Conservation (phyloP, 345 rosid species). For the Citrus cavaleriei region DNA sequence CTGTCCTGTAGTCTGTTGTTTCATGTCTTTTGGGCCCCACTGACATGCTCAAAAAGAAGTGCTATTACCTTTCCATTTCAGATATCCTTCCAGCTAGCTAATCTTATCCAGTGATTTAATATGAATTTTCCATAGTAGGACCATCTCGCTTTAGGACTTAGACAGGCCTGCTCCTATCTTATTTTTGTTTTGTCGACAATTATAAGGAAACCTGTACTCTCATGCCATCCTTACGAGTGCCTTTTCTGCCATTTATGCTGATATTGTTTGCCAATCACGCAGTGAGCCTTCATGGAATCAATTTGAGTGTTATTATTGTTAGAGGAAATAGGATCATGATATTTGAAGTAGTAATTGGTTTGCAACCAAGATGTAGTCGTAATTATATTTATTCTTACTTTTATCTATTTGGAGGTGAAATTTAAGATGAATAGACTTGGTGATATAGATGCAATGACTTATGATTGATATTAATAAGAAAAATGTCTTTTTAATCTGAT, state of each 20-base stretch:
- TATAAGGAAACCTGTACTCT: neutral
- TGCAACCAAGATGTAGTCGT: neutral
- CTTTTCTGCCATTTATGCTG: neutral
- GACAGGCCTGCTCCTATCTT: neutral
- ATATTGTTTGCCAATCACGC: neutral
- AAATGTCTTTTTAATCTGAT: neutral
- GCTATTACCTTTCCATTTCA: neutral
- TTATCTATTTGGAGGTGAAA: neutral
- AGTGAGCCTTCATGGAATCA: too few species aligned
- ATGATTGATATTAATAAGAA: neutral
- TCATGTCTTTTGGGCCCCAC: too few species aligned
- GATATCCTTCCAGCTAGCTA: neutral
- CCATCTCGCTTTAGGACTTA: neutral
- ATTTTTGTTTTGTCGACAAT: neutral
- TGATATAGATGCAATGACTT: neutral
- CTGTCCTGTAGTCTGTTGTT: neutral
- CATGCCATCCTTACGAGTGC: neutral
- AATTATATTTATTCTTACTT: neutral
- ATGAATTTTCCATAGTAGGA: neutral
- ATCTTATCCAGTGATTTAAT: neutral
- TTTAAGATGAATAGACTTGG: neutral
- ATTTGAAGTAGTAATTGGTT: neutral
- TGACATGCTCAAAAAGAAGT: too few species aligned
- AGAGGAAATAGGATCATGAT: neutral
- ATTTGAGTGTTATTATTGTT: neutral